phyloP scores from a whole-genome alignment of 179 eudicot genomes.

The Amaranthus tricolor region DNA sequence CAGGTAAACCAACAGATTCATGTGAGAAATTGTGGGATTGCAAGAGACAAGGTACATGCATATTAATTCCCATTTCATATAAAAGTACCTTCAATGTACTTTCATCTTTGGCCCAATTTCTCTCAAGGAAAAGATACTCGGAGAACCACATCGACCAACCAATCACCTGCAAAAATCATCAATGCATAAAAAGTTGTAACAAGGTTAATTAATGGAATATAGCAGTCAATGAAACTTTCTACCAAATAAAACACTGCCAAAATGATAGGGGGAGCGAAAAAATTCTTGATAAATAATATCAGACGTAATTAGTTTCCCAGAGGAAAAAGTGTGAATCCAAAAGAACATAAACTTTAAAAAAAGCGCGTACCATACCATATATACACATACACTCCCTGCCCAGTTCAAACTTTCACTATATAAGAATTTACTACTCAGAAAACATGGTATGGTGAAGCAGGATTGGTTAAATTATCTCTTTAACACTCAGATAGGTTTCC shows the following conservation, averaged over 20 bases:
- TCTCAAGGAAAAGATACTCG: slow-evolving; percentile 91
- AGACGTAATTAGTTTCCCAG: too few species aligned
- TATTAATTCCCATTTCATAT: not conserved
- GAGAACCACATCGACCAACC: slow-evolving; percentile 99
- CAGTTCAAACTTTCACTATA: too few species aligned
- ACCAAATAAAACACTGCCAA: too few species aligned
- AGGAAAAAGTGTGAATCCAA: too few species aligned
- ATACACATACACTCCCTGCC: too few species aligned
- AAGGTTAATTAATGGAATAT: not conserved
- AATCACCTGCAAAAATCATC: slow-evolving; percentile 65
- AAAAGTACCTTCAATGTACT: slow-evolving; percentile 61
- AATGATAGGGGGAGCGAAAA: too few species aligned
- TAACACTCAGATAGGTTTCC: too few species aligned
- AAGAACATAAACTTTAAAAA: too few species aligned
- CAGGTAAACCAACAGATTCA: slow-evolving; percentile 19
- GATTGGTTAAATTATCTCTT: not conserved
- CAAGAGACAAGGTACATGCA: not conserved
- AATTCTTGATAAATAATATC: too few species aligned
- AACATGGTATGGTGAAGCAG: not conserved
- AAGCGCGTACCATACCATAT: too few species aligned
- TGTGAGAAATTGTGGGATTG: slow-evolving; percentile 12
- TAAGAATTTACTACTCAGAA: too few species aligned
- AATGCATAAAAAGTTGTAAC: not conserved
- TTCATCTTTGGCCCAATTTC: slow-evolving; percentile 98
- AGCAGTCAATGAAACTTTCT: not conserved